phyloP scores from a whole-genome alignment of 257 asterid genomes.

The Verbena officinalis region DNA sequence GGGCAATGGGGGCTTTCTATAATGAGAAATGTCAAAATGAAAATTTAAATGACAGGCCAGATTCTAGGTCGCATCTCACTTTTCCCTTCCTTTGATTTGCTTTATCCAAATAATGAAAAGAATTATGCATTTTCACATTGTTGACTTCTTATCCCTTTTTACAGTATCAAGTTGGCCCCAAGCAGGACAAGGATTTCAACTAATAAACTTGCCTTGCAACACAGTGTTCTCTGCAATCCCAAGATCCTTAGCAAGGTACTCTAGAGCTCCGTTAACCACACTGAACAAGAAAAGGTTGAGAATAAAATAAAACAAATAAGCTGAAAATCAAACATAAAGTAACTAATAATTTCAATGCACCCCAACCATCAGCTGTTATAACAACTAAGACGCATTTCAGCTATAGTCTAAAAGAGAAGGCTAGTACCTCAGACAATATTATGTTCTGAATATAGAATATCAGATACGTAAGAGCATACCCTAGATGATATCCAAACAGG shows the following conservation, averaged over 20 bases:
- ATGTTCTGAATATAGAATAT: background rate
- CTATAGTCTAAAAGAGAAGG: too few species aligned
- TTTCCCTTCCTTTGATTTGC: background rate
- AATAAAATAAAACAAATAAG: background rate
- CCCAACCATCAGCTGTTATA: too few species aligned
- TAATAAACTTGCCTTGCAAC: conserved; percentile 73
- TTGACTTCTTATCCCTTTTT: background rate
- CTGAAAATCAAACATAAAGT: background rate
- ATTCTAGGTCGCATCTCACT: background rate
- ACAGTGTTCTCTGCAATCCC: conserved; percentile 77
- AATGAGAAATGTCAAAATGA: too few species aligned
- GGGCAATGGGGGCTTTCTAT: too few species aligned
- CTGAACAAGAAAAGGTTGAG: conserved; percentile 46
- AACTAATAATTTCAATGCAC: too few species aligned
- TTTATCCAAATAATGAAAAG: background rate
- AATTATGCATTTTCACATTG: background rate
- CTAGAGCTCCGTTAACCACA: conserved; percentile 96
- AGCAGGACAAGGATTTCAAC: conserved; percentile 6
- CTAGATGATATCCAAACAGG: conserved; percentile 95
- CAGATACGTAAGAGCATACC: conserved; percentile 47
- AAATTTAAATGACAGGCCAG: background rate
- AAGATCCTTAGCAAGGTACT: conserved; percentile 88
- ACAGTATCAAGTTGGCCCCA: conserved; percentile 1
- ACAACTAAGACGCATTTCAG: too few species aligned
- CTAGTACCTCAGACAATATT: too few species aligned